phyloP scores from a whole-genome alignment of 192 early-diverging fungal genomes.

The Backusella liffmaniae region DNA sequence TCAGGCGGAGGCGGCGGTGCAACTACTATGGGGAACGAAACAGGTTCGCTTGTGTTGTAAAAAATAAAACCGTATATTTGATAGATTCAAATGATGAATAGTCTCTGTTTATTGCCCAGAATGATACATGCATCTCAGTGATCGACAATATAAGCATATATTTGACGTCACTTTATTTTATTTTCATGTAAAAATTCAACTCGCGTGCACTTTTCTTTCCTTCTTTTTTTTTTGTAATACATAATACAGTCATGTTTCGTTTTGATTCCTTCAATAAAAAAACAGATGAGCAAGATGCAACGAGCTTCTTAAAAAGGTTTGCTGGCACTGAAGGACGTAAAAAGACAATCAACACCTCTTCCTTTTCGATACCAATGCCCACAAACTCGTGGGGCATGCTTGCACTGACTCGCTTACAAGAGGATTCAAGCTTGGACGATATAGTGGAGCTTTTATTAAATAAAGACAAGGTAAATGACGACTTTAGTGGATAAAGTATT shows the following conservation, averaged over 20 bases:
- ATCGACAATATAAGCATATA: background rate
- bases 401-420: conserved; percentile 20
- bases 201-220: background rate
- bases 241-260: background rate
- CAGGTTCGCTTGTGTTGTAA: background rate
- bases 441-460: conserved; percentile 22
- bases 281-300: background rate
- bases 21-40: background rate
- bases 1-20: conserved; percentile 3
- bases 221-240: background rate
- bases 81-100: too few species aligned
- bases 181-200: background rate
- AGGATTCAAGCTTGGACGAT: conserved; percentile 25
- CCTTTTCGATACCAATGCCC: conserved; percentile 36
- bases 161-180: background rate
- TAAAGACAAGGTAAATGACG: conserved; percentile 5
- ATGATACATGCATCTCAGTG: too few species aligned
- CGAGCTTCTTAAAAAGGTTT: conserved; percentile 18
- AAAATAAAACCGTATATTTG: too few species aligned
- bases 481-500: too few species aligned
- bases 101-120: too few species aligned
- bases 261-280: conserved; percentile 15
- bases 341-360: conserved; percentile 9
- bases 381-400: conserved; percentile 39
- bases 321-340: background rate